Conservation (phyloP, 306 rosid genomes). For the Vachellia collinsii region DNA sequence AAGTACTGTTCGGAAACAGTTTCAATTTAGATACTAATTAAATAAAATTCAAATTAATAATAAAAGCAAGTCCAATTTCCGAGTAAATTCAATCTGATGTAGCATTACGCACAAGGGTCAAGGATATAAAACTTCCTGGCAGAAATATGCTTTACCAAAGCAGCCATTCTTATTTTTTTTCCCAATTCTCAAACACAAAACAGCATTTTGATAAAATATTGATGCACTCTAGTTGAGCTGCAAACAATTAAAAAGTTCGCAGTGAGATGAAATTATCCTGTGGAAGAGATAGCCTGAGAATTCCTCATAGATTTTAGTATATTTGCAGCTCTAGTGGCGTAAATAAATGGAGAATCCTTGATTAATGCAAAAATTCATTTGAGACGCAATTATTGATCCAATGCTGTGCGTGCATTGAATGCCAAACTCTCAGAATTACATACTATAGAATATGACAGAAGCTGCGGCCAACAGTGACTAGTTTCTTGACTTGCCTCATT, state of each 20-base stretch:
- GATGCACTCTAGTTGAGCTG: constrained; percentile 8
- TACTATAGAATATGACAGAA: constrained; percentile 34
- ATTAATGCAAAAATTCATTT: constrained; percentile 24
- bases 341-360: constrained; percentile 25
- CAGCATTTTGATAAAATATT: constrained; percentile 13
- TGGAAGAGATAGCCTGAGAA: constrained; percentile 11
- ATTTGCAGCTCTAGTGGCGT: constrained; percentile 15
- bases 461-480: constrained; percentile 34
- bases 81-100: constrained; percentile 2
- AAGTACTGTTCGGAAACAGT: constrained; percentile 66
- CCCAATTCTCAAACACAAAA: constrained; percentile 20
- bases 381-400: constrained; percentile 28
- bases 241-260: constrained; percentile 19
- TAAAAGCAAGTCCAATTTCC: constrained; percentile 21
- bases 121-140: constrained; percentile 4
- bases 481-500: constrained; percentile 27
- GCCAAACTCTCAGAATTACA: constrained; percentile 38
- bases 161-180: constrained; percentile 15
- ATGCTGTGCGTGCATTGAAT: constrained; percentile 32
- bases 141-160: not conserved
- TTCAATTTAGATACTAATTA: constrained; percentile 30
- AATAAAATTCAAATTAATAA: not conserved
- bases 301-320: constrained; percentile 24
- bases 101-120: not conserved
- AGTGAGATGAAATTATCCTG: constrained; percentile 18